Evolutionary conservation across 805 yeast genomes (phyloP), one percentile per base, ranked within the genome.

Genomic region (Babjeviella inositovora): DNA sequence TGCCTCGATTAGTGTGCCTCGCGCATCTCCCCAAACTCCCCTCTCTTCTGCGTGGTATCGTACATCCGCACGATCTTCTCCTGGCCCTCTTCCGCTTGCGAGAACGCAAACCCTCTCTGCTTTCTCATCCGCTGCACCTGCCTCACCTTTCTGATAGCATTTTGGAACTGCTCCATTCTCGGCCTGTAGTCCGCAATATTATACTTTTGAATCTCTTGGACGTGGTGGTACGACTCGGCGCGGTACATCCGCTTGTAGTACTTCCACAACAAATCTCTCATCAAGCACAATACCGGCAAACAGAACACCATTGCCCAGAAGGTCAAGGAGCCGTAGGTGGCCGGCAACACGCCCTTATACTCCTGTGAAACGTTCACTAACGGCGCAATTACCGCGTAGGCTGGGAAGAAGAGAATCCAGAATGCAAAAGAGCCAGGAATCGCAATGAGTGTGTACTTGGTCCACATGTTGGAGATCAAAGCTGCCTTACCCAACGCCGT

Each of bases 91-190:
- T 82, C 94, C 22, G 79, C 84, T 47, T 90, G 97, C 5, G 96
- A 84, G 39, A 90, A 90, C 2, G 99, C 99, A 58, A 81, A 90
- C 5, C 99, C 99, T 50, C 97, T 72, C 51, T 90, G 98, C 41
- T 90, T 90, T 45, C 92, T 79, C 80, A 90, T 87, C 47, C 99
- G 67, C 47, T 87, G 94, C 18, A 90, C 97, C 49, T 92, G 99
- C 49, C 99, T 74, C 13, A 90, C 97, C 43, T 84, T 90, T 41
- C 97, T 65, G 27, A 90, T 90, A 5, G 97, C 96, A 45, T 77
- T 84, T 48, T 90, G 98, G 61, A 90, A 90, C 32, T 85, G 93
- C 35, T 84, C 93, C 65, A 85, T 70, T 36, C 95, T 70, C n/a
- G 99, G 98, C 33, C 93, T 65, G 46, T 79, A 79, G 43, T 87